These are phyloP conservation scores for Fusarium multiceps DNA, from an alignment of 2,329 filamentous ascomycete genomes.

Conservation along the genomic window DNA sequence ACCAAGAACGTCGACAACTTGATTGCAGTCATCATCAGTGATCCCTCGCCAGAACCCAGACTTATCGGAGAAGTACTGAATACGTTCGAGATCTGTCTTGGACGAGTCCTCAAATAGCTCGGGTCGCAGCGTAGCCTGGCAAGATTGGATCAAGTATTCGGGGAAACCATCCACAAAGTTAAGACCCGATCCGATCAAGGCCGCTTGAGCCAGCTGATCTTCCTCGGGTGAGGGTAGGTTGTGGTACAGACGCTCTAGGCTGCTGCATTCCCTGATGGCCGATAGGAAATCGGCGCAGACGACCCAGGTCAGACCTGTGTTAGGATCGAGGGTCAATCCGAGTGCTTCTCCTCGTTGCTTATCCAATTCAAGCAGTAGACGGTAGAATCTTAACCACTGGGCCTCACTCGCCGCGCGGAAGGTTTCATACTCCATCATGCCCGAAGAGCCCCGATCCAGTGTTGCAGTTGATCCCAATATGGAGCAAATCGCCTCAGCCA, in stretches of 20 bases:
- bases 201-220: conserved; percentile 65
- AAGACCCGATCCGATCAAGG: conserved; percentile 75
- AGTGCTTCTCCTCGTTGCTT: conserved; percentile 86
- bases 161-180: conserved; percentile 78
- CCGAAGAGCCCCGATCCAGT: conserved; percentile 69
- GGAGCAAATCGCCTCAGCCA: conserved; percentile 81
- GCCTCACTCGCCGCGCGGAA: conserved; percentile 79
- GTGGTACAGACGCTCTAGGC: conserved; percentile 78
- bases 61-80: conserved; percentile 81
- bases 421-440: conserved; percentile 78
- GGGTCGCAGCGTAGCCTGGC: conserved; percentile 72
- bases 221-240: conserved; percentile 69
- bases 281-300: conserved; percentile 85
- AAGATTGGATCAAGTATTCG: conserved; percentile 74
- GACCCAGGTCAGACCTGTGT: conserved; percentile 81
- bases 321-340: conserved; percentile 78
- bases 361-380: conserved; percentile 86
- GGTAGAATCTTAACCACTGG: conserved; percentile 92
- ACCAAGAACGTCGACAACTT: conserved; percentile 76
- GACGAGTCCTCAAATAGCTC: conserved; percentile 81
- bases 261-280: conserved; percentile 81
- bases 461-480: conserved; percentile 77
- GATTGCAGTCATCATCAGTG: conserved; percentile 81
- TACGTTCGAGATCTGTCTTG: conserved; percentile 76
- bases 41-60: conserved; percentile 83